Evolutionary conservation across 352 stramenopile genomes (phyloP), one percentile per base, ranked within the genome.

Genomic region (Vaucheria bursata): DNA sequence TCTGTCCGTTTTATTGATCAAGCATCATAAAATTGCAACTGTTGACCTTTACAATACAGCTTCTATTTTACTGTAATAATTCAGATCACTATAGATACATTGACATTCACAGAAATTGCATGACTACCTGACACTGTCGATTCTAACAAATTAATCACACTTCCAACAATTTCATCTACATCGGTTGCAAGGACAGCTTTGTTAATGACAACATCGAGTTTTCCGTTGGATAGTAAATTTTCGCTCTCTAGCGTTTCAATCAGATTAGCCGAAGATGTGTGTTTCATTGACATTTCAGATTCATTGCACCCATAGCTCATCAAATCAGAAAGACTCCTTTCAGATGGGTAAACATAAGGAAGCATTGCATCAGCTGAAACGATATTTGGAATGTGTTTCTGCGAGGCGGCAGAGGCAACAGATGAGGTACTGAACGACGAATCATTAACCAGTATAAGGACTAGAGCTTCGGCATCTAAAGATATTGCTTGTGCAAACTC

Each of bases 331-430:
- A 72, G 65, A 2, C 65, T 72, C 12, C 65, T 25, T 2, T 37
- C 31, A 2, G 65, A 36, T 36, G 65, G 65, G 31, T 72, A 72
- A 12, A 72, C 65, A 38, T 72, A 72, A 25, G 65, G 65, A 29
- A 72, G 65, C 65, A 72, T 40, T 36, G 65, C 65, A 37, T 72
- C 65, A 8, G 65, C 65, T 34, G 65, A 4, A 40, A 35, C 65
- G 1, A 35, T 2, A 25, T 72, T n/a, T 29, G 6, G 4, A 2
- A 50, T 29, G 29, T 39, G 4, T 35, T 8, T 2, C 65, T 72
- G 65, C 6, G 6, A 29, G 36, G 65, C 65, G 36, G 65, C 65
- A 2, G 65, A 25, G 36, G 65, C 65, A 6, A 72, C 6, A 6
- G 1, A 8, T 29, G 65, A 29, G 36, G 65, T 72, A 40, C 65